These are phyloP conservation scores for Salix caprea DNA, from an alignment of 345 rosid species.

Conservation along the genomic window DNA sequence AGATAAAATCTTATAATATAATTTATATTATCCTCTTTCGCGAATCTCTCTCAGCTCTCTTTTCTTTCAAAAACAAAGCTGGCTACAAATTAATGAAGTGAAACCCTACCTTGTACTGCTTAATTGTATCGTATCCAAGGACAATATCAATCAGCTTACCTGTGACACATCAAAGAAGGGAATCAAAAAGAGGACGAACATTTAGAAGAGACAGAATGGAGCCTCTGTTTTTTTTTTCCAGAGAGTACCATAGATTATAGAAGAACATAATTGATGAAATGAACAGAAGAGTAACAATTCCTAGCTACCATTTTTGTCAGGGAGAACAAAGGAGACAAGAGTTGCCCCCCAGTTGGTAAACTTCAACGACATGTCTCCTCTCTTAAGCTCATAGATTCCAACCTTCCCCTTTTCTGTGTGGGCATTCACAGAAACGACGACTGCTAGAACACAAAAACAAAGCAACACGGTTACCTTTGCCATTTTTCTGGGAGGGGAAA, in stretches of 20 bases:
- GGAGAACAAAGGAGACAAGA: constrained; percentile 54
- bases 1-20: rapidly evolving
- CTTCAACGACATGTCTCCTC: constrained; percentile 55
- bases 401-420: neutral
- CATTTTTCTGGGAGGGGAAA: neutral
- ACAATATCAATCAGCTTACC: constrained; percentile 65
- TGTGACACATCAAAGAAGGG: constrained; percentile 13
- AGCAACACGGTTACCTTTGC: neutral
- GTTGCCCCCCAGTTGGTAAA: constrained; percentile 85
- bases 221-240: too few relatives aligned
- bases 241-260: neutral
- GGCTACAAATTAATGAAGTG: neutral
- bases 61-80: neutral
- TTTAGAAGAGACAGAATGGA: neutral
- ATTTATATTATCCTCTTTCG: too few relatives aligned
- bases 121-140: constrained; percentile 64
- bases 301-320: constrained; percentile 67
- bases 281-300: neutral
- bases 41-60: too few relatives aligned
- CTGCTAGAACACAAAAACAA: neutral
- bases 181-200: neutral
- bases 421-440: neutral
- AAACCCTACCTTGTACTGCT: constrained; percentile 49
- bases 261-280: neutral
- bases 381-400: constrained; percentile 60